phyloP scores from a whole-genome alignment of 2,329 filamentous ascomycete genomes.

The Monilinia polystroma region DNA sequence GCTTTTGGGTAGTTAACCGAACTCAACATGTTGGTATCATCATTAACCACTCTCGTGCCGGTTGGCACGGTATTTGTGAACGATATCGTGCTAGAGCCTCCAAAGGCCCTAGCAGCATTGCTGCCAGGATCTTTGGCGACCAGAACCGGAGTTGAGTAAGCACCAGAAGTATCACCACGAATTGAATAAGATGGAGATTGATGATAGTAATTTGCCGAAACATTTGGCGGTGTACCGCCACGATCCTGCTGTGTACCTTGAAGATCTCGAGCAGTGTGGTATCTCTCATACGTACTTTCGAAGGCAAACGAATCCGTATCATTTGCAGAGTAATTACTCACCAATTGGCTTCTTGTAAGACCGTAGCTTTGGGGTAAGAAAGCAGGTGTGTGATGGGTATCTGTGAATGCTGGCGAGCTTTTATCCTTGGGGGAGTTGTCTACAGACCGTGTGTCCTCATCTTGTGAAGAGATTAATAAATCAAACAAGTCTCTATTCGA shows the following conservation, averaged over 20 bases:
- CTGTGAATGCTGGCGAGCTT: not conserved
- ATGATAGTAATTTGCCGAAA: not conserved
- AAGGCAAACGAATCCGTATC: conserved; percentile 5
- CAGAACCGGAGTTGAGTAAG: not conserved
- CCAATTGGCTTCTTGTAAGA: conserved; percentile 1
- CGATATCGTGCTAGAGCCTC: not conserved
- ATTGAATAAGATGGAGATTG: not conserved
- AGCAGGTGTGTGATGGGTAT: not conserved
- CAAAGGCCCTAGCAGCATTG: not conserved
- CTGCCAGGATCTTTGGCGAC: not conserved
- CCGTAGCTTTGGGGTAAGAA: not conserved
- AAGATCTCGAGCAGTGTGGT: not conserved
- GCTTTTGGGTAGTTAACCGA: no score
- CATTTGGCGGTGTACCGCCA: not conserved
- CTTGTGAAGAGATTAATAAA: not conserved
- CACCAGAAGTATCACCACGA: not conserved
- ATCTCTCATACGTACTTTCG: not conserved
- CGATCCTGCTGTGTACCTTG: no score
- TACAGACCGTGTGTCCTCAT: not conserved
- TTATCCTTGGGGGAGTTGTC: no score
- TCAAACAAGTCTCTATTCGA: conserved; percentile 3
- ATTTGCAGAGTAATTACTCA: not conserved
- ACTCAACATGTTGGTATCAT: no score
- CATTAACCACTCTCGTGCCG: no score
- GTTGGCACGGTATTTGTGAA: not conserved